Base-by-base conservation (phyloP, 495 filamentous ascomycete species). In the Friedmanniomyces simplex region DNA sequence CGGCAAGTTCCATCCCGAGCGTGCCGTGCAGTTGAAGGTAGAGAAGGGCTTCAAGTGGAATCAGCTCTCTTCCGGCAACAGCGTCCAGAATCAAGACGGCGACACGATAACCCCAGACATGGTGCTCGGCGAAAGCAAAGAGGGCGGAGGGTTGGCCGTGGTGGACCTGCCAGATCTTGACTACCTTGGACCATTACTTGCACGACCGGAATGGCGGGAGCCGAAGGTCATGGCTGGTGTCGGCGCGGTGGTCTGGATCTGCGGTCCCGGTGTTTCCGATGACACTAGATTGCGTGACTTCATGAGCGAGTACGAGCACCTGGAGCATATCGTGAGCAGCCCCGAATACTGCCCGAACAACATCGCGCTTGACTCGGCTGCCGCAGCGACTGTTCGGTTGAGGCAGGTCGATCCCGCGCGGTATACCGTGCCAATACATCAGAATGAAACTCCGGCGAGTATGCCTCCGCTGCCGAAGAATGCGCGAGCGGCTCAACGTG, bases 291-390 rank as follows among this genome's bases (percentile, higher is more conserved):
- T 97, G 14, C 74, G 72, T 26, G 65, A 79, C 16, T 96, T 96
- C 64, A 86, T 95, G 67, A 63, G 76, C 37, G 71, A 74, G 24
- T 78, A 79, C 66, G 66, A 74, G 1, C 66, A 79, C 21, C 67
- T 85, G 39, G 76, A 84, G 65, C 91, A 98, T 71, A 73, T 91
- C 13, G 74, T 97, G 1, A 84, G 88, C 22, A 84, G 87, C 18
- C 65, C 74, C 13, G 85, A 88, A 56, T 74, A 77, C 53, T 89
- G 80, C 60, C 79, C 88, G 18, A 90, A 97, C 68, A 75, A 77
- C 48, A 71, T 95, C 34, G 69, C 82, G 0, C 70, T 96, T 52
- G 73, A 78, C 46, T 84, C 84, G 48, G 72, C 80, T 11, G 82
- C 87, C 1, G 62, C 66, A 5, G 76, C 83, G 54, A 73, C 82